Conservation (phyloP, 768 basidiomycete species). For the Termitomyces sp. region DNA sequence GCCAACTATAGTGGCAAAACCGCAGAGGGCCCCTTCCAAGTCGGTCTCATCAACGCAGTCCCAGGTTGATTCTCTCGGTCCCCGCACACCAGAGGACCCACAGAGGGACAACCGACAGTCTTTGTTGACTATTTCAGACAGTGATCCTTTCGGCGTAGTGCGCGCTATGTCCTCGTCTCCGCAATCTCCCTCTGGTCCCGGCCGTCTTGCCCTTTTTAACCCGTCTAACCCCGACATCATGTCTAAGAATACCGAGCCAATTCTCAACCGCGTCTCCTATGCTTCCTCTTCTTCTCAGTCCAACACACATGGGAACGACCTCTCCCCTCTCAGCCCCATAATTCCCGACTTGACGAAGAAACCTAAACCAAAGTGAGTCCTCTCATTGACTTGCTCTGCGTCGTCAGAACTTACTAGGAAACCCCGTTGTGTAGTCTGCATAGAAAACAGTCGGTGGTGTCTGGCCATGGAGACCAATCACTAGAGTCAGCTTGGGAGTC, state of each 20-base stretch:
- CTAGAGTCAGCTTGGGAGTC: slow-evolving; percentile 21
- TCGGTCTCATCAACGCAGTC: slow-evolving; percentile 56
- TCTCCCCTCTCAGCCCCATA: slow-evolving; percentile 15
- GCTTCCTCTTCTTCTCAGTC: slow-evolving; percentile 56
- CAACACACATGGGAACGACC: slow-evolving; percentile 26
- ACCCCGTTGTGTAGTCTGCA: slow-evolving; percentile 23
- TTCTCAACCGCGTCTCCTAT: slow-evolving; percentile 45
- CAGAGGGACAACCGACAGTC: slow-evolving; percentile 39
- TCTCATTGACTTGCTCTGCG: neutral
- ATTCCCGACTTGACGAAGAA: slow-evolving; percentile 3
- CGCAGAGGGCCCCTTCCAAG: slow-evolving; percentile 42
- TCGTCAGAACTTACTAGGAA: slow-evolving; percentile 17
- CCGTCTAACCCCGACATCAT: slow-evolving; percentile 41
- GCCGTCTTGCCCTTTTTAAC: slow-evolving; percentile 46
- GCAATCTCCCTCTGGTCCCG: slow-evolving; percentile 37
- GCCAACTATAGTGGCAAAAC: slow-evolving; percentile 18
- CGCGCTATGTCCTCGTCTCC: slow-evolving; percentile 35
- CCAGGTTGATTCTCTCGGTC: slow-evolving; percentile 47
- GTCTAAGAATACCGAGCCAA: slow-evolving; percentile 32
- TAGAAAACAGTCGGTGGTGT: slow-evolving; percentile 16
- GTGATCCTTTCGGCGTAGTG: slow-evolving; percentile 55
- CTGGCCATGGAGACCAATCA: slow-evolving; percentile 12
- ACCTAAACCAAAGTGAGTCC: slow-evolving; percentile 13
- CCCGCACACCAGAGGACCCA: slow-evolving; percentile 49
- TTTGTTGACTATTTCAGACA: slow-evolving; percentile 55